Evolutionary conservation across 164 flowering plant species (phyloP), one percentile per base, ranked within the genome.

Genomic region (Aristolochia fimbriata): DNA sequence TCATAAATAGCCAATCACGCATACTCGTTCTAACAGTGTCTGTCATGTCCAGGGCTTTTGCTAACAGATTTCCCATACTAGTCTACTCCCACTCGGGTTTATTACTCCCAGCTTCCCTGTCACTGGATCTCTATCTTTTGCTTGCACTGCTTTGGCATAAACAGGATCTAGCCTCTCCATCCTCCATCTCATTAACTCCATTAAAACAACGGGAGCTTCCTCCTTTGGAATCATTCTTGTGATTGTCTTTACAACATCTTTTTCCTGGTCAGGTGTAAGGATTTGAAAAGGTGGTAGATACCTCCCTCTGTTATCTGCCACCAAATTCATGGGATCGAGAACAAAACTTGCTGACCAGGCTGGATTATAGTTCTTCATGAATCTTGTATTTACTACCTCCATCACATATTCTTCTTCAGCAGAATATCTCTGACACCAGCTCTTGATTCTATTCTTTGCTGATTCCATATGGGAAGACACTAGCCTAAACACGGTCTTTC

Each of bases 121-220:
- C 31, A 69, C 65, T 15, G 81, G 85, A 54, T 80, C 85, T 49
- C 73, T 60, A 61, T 76, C 80, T 63, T 79, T 82, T 15, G 74
- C 68, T 73, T 82, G 90, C 15, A 84, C 87, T n/a, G 90, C 85
- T 51, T 64, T 77, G 1, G 87, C 90, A 71, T 84, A 84, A 10
- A 79, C 62, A 12, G 90, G 87, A 43, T 84, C 87, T 22, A 82
- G 66, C 63, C 87, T 87, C 68, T 82, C 83, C 19, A 84, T 61
- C 64, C 87, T 77, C 90, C 90, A 84, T 69, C 81, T 82, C 87
- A 84, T 84, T 57, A 82, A 77, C 77, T 82, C 87, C 85, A 82
- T 84, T 10, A 82, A 59, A 43, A 76, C 87, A 64, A 82, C 56
- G 47, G 73, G 90, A 49, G 83, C 82, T 62, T 84, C 85, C 52